Evolutionary conservation across 2,329 filamentous ascomycete species (phyloP).

Genomic region (Talaromyces sp.): DNA sequence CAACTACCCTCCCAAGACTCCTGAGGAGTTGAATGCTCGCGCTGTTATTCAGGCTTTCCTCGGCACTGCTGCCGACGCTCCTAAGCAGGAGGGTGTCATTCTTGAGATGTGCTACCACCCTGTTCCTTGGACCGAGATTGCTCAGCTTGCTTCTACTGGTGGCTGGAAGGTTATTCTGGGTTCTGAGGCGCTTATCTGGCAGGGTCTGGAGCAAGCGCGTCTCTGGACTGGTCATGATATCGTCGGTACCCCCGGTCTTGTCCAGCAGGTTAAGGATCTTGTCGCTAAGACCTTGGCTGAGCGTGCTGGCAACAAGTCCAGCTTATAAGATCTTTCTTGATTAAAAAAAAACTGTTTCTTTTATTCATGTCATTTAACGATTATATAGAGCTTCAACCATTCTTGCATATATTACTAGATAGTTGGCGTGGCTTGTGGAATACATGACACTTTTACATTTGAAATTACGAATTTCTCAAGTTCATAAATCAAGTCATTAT

Average conservation of each 20-base stretch:
- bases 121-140: constrained; percentile 67
- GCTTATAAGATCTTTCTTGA: constrained; percentile 23
- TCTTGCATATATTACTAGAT: constrained; percentile 27
- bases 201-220: constrained; percentile 68
- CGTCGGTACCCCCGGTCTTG: constrained; percentile 57
- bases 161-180: constrained; percentile 77
- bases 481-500: neutral
- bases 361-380: constrained; percentile 20
- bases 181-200: constrained; percentile 76
- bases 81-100: constrained; percentile 64
- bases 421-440: constrained; percentile 17
- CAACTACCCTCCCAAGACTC: constrained; percentile 70
- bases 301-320: constrained; percentile 29
- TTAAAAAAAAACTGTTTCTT: constrained; percentile 3
- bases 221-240: constrained; percentile 66
- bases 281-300: constrained; percentile 54
- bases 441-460: constrained; percentile 5
- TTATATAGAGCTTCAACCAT: constrained; percentile 27
- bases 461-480: neutral
- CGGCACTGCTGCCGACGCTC: constrained; percentile 16
- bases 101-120: constrained; percentile 87
- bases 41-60: constrained; percentile 51
- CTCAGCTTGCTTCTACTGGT: constrained; percentile 59
- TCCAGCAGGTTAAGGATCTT: constrained; percentile 60
- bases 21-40: constrained; percentile 64